A percentile compares a stretch with the other conserved stretches of the same genome.
Conservation (phyloP, 2,329 filamentous ascomycete species). For the Grosmannia serpens region DNA sequence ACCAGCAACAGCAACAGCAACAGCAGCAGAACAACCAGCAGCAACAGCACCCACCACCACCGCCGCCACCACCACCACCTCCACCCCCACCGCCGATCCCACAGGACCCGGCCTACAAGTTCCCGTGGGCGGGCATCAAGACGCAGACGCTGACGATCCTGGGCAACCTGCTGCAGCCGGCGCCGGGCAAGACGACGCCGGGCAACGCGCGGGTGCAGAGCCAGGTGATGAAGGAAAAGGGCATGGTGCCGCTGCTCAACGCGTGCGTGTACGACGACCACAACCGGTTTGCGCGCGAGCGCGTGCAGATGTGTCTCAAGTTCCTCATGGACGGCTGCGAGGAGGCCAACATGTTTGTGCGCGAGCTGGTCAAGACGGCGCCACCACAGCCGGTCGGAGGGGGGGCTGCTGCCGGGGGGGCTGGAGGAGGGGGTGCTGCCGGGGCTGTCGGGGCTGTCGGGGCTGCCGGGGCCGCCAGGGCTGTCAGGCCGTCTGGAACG, state of each 20-base stretch:
- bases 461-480: too few species aligned
- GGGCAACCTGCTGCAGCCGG: constrained; percentile 80
- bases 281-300: constrained; percentile 89
- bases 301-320: constrained; percentile 79
- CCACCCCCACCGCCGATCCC: constrained; percentile 36
- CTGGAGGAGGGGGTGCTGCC: background rate
- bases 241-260: constrained; percentile 76
- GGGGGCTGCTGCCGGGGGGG: background rate
- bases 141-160: constrained; percentile 86
- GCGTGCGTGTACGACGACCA: constrained; percentile 87
- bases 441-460: background rate
- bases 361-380: constrained; percentile 39
- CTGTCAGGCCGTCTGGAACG: background rate
- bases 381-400: constrained; percentile 13
- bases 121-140: constrained; percentile 67
- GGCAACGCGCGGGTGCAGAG: constrained; percentile 69
- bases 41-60: background rate
- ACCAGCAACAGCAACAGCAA: constrained; percentile 7
- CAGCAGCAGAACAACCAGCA: constrained; percentile 10
- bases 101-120: constrained; percentile 53
- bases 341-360: constrained; percentile 60
- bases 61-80: constrained; percentile 24
- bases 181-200: constrained; percentile 44
- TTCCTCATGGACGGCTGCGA: constrained; percentile 67
- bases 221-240: constrained; percentile 75